phyloP scores from a whole-genome alignment of 257 asterid genomes.

The Parsonsia alboflavescens region DNA sequence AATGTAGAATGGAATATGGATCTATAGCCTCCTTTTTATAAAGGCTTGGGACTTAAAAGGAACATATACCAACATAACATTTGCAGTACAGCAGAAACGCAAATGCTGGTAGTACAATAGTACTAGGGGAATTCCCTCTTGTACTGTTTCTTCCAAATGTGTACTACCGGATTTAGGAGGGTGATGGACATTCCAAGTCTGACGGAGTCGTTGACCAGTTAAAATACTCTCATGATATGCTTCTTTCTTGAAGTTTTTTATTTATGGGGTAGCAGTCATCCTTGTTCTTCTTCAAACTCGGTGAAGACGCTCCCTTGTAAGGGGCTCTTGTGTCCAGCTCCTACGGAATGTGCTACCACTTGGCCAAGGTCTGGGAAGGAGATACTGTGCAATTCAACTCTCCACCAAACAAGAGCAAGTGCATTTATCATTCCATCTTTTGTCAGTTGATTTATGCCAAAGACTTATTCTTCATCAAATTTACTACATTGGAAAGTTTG shows the following conservation, averaged over 20 bases:
- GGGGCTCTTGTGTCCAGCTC: too few species aligned
- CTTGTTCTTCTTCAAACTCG: too few species aligned
- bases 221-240: not conserved
- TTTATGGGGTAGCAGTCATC: too few species aligned
- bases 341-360: too few species aligned
- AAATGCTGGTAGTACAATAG: conserved; percentile 17
- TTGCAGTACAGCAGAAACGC: conserved; percentile 14
- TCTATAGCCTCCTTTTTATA: not conserved
- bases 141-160: not conserved
- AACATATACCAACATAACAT: not conserved
- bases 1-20: not conserved
- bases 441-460: too few species aligned
- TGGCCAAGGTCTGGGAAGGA: too few species aligned
- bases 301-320: too few species aligned
- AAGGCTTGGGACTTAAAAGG: not conserved
- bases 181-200: too few species aligned
- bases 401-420: too few species aligned
- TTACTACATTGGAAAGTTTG: not conserved
- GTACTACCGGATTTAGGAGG: conserved; percentile 6
- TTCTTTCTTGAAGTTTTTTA: not conserved
- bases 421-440: too few species aligned
- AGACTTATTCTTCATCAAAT: too few species aligned
- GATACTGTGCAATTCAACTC: too few species aligned
- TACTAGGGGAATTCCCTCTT: not conserved
- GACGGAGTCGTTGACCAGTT: conserved; percentile 6